Percentiles rank a stretch among this genome's conserved stretches.
Evolutionary conservation across 306 rosid genomes (phyloP).

Genomic region (Nissolia schottii): DNA sequence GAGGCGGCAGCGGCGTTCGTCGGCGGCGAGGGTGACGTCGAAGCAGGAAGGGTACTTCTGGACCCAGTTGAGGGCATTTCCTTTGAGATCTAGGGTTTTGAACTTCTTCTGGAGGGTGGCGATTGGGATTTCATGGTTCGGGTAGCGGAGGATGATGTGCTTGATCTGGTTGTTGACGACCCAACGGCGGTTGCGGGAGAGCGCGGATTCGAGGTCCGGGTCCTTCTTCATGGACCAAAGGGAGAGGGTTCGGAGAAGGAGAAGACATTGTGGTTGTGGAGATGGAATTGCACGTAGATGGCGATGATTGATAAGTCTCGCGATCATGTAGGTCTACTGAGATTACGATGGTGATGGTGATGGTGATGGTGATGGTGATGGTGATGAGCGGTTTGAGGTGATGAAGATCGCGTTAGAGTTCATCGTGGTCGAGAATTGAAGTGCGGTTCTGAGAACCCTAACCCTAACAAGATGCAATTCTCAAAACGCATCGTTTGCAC

Average conservation of each 20-base stretch:
- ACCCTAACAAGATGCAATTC: no score
- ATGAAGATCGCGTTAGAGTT: background rate
- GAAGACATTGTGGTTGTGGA: background rate
- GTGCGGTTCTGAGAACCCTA: no score
- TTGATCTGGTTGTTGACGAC: conserved; percentile 78
- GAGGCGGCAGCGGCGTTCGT: conserved; percentile 45
- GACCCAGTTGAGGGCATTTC: conserved; percentile 81
- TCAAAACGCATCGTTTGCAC: no score
- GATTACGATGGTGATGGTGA: background rate
- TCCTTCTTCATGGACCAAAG: conserved; percentile 93
- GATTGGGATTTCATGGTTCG: conserved; percentile 52
- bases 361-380: no score
- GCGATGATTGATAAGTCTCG: background rate
- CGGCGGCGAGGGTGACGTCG: conserved; percentile 39
- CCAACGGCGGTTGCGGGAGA: conserved; percentile 83
- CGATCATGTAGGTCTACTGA: background rate
- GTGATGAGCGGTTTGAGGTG: background rate
- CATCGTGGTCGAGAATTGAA: background rate
- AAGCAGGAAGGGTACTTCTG: conserved; percentile 82
- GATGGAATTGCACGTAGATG: background rate
- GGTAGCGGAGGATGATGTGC: conserved; percentile 72
- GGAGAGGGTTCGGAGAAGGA: conserved; percentile 35
- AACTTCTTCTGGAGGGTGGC: conserved; percentile 69
- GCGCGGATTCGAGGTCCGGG: conserved; percentile 66
- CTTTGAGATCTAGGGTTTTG: conserved; percentile 83